Percentiles rank a stretch among this genome's conserved stretches.
Evolutionary conservation across 805 yeast genomes (phyloP).

Genomic region (Lipomyces kockii): DNA sequence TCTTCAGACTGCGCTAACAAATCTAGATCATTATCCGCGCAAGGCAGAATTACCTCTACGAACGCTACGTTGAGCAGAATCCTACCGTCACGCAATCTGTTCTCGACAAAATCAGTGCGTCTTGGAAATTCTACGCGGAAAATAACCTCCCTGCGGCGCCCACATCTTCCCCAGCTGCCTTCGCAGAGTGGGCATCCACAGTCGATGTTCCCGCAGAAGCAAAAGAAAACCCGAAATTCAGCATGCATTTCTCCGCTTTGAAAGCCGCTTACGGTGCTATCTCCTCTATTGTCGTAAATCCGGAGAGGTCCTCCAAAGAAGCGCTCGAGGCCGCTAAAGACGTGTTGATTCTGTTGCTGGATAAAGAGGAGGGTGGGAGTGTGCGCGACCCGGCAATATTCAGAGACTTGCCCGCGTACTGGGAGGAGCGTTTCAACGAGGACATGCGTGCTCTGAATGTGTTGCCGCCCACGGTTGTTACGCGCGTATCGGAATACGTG

Average conservation of each 20-base stretch:
- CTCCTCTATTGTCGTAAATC: constrained; percentile 37
- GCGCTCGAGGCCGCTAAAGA: constrained; percentile 67
- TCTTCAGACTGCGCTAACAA: neutral
- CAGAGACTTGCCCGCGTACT: constrained; percentile 77
- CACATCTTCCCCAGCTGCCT: constrained; percentile 40
- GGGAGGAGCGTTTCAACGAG: constrained; percentile 83
- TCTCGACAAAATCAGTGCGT: constrained; percentile 48
- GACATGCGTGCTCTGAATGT: constrained; percentile 90
- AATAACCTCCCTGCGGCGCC: constrained; percentile 56
- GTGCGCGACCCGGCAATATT: constrained; percentile 87
- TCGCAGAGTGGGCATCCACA: constrained; percentile 56
- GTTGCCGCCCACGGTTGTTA: constrained; percentile 79
- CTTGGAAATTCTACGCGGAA: constrained; percentile 55
- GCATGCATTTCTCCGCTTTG: constrained; percentile 78
- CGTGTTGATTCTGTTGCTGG: constrained; percentile 74
- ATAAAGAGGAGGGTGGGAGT: constrained; percentile 68
- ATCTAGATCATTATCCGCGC: constrained; percentile 80
- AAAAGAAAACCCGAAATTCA: constrained; percentile 73
- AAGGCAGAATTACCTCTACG: constrained; percentile 82
- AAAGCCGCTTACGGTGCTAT: constrained; percentile 56
- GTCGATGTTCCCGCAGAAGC: constrained; percentile 59
- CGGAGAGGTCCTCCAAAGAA: constrained; percentile 36
- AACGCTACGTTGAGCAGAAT: constrained; percentile 53
- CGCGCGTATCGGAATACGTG: constrained; percentile 93
- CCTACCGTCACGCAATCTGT: constrained; percentile 47